Base-by-base conservation (phyloP, 768 basidiomycete genomes). In the Infundibulicybe gibba region DNA sequence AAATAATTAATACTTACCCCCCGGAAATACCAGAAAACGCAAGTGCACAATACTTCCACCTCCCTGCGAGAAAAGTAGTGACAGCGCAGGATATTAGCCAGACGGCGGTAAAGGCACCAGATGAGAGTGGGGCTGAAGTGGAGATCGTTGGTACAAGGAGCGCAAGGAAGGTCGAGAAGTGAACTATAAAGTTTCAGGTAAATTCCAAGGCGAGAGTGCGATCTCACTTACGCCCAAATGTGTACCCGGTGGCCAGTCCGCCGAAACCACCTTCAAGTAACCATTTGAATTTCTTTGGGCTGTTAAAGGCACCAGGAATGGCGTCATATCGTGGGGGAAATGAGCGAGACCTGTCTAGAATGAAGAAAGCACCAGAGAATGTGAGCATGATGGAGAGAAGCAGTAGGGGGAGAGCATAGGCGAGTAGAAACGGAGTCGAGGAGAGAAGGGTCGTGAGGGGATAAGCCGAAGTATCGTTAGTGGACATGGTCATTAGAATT, bases 331-430 rank as follows among this genome's bases (percentile, higher is more conserved):
- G 61, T 32, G 78, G 71, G 0, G 76, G 66, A 54, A 88, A 85
- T 6, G 78, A 73, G 33, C 81, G 75, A 16, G 84, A 79, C 34
- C 86, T 80, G 57, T 87, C 84, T 41, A 88, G 74, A 14, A 77
- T 85, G 16, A 87, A 67, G 61, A 88, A 87, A 2, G 83, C 73
- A n/a, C 85, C 84, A n/a, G 81, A 68, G 56, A 85, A 82, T 6
- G 76, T 77, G 32, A 83, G 66, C 17, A 79, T 49, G 34, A 82
- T 43, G 9, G 84, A 85, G 5, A 80, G 49, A 3, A 80, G 59
- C 30, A 87, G 67, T n/a, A 88, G 67, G 43, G 83, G 83, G 20
- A 86, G 55, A 30, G 76, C 56, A 57, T 85, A 86, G 34, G 25
- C 25, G 25, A 25, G 25, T 3, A 25, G 4, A 25, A 25, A 25